Evolutionary conservation across 108 stramenopile genomes (phyloP).

Genomic region (Nitzschia palea): DNA sequence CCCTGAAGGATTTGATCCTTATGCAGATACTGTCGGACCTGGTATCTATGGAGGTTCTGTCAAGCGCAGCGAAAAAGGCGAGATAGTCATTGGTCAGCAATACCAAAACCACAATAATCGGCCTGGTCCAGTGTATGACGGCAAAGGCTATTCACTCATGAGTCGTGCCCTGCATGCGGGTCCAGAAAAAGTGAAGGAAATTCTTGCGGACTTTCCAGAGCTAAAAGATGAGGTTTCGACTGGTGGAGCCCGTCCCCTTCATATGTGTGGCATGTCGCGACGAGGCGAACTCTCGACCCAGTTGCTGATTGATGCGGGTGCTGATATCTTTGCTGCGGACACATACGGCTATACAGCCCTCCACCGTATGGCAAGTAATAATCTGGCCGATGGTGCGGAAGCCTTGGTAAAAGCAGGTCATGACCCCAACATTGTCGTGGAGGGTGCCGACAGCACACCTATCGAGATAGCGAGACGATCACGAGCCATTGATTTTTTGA

Average conservation of each 20-base stretch:
- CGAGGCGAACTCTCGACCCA: conserved; percentile 52
- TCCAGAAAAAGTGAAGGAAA: conserved; percentile 50
- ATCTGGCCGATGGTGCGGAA: conserved; percentile 70
- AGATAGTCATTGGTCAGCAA: conserved; percentile 66
- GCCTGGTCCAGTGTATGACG: conserved; percentile 82
- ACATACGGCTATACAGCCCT: conserved; percentile 82
- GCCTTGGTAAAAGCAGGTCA: conserved; percentile 59
- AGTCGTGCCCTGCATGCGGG: conserved; percentile 49
- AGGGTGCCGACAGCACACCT: conserved; percentile 54
- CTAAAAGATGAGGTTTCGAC: conserved; percentile 71
- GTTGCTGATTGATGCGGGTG: conserved; percentile 59
- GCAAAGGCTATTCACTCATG: conserved; percentile 68
- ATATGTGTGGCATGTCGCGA: conserved; percentile 79
- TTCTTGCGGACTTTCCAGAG: conserved; percentile 62
- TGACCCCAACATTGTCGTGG: conserved; percentile 47
- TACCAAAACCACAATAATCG: conserved; percentile 82
- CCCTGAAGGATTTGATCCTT: conserved; percentile 80
- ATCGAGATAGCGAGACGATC: conserved; percentile 58
- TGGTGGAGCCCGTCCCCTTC: conserved; percentile 81
- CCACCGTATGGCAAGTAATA: conserved; percentile 88
- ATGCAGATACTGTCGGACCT: conserved; percentile 75
- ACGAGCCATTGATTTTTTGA: conserved; percentile 63
- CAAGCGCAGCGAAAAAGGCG: conserved; percentile 46
- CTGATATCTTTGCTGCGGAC: conserved; percentile 65
- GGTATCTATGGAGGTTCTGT: conserved; percentile 86